Evolutionary conservation across 73 alveolate genomes (phyloP).

Genomic region (Tetrahymena malaccensis): DNA sequence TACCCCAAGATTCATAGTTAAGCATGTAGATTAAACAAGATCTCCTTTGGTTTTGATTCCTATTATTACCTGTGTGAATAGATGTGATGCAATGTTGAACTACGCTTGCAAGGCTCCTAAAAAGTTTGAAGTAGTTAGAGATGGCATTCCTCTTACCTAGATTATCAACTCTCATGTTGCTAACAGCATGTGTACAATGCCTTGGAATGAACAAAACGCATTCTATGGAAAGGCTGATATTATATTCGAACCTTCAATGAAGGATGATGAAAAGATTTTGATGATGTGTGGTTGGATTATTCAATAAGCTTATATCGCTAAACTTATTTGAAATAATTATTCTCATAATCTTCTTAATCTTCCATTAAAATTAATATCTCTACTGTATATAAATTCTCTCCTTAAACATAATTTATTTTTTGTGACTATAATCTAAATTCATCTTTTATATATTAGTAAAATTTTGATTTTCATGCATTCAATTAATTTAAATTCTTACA

Average conservation of each 20-base stretch:
- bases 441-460: too few species aligned
- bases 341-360: not conserved
- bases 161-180: not conserved
- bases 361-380: too few species aligned
- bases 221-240: not conserved
- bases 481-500: too few species aligned
- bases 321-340: not conserved
- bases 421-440: too few species aligned
- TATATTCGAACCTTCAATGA: not conserved
- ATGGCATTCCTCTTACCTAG: not conserved
- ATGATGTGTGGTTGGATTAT: not conserved
- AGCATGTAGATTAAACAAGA: not conserved
- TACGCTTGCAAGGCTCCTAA: not conserved
- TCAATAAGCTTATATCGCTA: not conserved
- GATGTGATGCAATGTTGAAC: not conserved
- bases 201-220: not conserved
- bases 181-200: not conserved
- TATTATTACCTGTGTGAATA: not conserved
- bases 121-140: not conserved
- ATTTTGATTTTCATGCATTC: too few species aligned
- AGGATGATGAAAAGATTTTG: not conserved
- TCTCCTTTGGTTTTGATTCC: not conserved
- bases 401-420: too few species aligned
- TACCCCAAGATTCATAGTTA: not conserved
- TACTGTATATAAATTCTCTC: too few species aligned